A percentile compares a stretch with the other conserved stretches of the same genome.
phyloP scores from a whole-genome alignment of 352 stramenopile species.

The Pythium periplocum region DNA sequence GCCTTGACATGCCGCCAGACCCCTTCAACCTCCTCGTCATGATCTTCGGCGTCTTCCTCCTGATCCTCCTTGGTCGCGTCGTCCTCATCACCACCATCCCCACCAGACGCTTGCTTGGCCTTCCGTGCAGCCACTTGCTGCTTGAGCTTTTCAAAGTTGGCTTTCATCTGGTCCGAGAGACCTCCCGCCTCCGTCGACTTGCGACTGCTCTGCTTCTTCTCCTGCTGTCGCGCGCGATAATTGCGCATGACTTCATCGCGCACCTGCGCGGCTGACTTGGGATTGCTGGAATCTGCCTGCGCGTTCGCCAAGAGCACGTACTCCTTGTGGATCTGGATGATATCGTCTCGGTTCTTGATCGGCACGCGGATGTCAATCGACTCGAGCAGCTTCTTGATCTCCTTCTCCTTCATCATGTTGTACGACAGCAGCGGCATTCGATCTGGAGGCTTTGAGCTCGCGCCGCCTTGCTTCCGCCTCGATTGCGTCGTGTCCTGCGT shows the following conservation, averaged over 20 bases:
- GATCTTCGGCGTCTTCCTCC: constrained; percentile 1
- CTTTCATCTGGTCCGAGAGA: constrained; percentile 55
- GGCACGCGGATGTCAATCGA: constrained; percentile 49
- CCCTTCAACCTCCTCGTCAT: constrained; percentile 15
- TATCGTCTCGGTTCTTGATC: constrained; percentile 74
- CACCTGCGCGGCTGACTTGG: constrained; percentile 55
- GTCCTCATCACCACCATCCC: neutral
- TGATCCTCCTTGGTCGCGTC: neutral
- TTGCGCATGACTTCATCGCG: constrained; percentile 66
- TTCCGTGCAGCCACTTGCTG: constrained; percentile 65
- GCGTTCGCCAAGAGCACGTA: constrained; percentile 77
- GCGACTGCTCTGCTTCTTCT: constrained; percentile 35
- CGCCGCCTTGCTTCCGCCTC: constrained; percentile 15
- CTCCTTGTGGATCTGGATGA: constrained; percentile 88
- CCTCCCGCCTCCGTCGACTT: constrained; percentile 16
- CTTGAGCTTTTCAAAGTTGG: constrained; percentile 68
- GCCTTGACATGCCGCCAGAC: constrained; percentile 71
- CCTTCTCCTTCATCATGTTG: constrained; percentile 84
- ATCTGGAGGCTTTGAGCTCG: constrained; percentile 30
- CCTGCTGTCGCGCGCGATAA: constrained; percentile 56
- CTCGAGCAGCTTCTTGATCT: constrained; percentile 71
- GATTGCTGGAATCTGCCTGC: constrained; percentile 73
- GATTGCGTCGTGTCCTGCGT: constrained; percentile 11
- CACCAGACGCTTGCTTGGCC: constrained; percentile 13
- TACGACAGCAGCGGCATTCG: constrained; percentile 77